These are phyloP conservation scores for Cordyceps cateniannulata DNA, from an alignment of 2,329 filamentous ascomycete genomes.

Conservation along the genomic window DNA sequence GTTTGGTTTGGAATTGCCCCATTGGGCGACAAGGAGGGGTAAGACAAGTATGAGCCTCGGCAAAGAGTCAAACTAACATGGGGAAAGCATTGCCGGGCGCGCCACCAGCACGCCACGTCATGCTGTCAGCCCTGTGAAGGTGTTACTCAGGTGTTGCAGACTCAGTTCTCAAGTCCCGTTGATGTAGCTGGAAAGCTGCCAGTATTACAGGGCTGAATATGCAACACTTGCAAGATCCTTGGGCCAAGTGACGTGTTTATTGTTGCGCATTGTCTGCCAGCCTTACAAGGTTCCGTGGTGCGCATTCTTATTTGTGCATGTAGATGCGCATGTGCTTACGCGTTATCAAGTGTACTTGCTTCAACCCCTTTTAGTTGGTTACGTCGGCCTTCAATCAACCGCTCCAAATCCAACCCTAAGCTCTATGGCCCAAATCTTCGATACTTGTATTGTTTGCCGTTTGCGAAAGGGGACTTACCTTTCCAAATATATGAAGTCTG, in stretches of 20 bases:
- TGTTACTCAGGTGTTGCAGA: neutral
- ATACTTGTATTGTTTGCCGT: no score
- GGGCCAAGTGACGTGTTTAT: neutral
- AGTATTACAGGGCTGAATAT: neutral
- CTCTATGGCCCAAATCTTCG: no score
- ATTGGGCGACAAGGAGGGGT: conserved; percentile 1
- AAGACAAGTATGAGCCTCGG: neutral
- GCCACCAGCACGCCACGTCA: conserved; percentile 1
- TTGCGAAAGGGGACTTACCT: no score
- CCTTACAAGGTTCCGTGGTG: no score
- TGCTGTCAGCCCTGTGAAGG: neutral
- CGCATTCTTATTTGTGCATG: neutral
- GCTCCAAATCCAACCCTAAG: no score
- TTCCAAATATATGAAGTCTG: no score
- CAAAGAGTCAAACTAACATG: neutral
- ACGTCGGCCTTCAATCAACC: no score
- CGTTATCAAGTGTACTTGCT: no score
- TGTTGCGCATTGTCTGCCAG: no score
- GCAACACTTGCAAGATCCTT: neutral
- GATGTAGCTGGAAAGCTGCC: no score
- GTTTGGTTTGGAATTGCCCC: neutral
- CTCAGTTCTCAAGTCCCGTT: neutral
- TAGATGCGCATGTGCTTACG: no score
- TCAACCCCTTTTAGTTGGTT: no score
- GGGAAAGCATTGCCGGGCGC: neutral